Evolutionary conservation across 306 rosid genomes (phyloP).

Genomic region (Mucuna pruriens): DNA sequence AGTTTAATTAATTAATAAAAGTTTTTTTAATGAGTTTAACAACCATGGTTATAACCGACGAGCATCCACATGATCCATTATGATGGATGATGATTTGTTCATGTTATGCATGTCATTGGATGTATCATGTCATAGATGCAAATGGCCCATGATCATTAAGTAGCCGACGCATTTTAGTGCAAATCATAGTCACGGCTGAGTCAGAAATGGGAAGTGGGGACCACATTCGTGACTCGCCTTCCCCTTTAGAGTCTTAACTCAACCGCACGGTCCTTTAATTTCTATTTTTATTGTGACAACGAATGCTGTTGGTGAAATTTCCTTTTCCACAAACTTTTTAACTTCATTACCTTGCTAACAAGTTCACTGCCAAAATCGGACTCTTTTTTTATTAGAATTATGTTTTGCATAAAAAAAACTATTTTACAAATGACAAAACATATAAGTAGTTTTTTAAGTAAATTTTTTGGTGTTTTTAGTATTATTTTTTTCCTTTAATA

Average conservation of each 20-base stretch:
- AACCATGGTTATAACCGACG: neutral
- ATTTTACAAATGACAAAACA: neutral
- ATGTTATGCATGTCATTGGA: constrained; percentile 22
- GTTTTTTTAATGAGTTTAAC: neutral
- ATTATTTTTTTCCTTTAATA: neutral
- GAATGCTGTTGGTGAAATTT: constrained; percentile 4
- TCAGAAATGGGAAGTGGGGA: constrained; percentile 44
- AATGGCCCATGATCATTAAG: constrained; percentile 16
- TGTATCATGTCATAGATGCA: neutral
- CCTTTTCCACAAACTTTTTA: constrained; percentile 30
- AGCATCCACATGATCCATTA: neutral
- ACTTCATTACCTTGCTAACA: neutral
- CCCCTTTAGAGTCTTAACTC: neutral
- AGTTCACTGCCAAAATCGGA: constrained; percentile 1
- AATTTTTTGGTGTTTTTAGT: neutral
- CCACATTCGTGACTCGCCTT: constrained; percentile 55
- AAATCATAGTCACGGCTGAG: constrained; percentile 59
- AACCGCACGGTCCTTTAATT: neutral
- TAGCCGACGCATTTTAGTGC: constrained; percentile 21
- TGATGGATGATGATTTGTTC: neutral
- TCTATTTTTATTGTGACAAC: neutral
- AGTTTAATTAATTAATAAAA: neutral
- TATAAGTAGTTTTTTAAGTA: no score
- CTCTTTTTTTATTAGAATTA: neutral
- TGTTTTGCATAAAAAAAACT: neutral